Evolutionary conservation across 192 early-diverging fungal species (phyloP).

Genomic region (Mortierella alpina): DNA sequence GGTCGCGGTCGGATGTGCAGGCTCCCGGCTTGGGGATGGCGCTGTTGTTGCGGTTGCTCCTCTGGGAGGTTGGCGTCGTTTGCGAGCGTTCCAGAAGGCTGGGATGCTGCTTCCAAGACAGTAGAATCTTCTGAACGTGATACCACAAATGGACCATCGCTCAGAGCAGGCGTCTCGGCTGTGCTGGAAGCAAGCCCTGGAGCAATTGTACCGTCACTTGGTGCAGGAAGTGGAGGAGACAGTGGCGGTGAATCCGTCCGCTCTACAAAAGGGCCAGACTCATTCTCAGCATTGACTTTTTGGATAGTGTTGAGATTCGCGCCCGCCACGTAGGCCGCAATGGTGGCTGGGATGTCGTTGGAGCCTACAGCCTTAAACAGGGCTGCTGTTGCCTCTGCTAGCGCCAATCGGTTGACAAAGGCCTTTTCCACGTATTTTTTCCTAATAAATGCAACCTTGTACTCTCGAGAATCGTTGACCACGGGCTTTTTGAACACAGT

Average conservation of each 20-base stretch:
- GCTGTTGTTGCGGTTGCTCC: background rate
- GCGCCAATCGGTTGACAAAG: constrained; percentile 49
- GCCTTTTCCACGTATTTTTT: constrained; percentile 66
- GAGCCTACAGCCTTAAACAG: constrained; percentile 55
- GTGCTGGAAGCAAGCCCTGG: background rate
- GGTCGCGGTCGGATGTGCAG: constrained; percentile 26
- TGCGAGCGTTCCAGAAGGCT: constrained; percentile 4
- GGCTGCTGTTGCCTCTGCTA: constrained; percentile 29
- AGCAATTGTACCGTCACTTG: background rate
- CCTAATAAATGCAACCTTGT: constrained; percentile 66
- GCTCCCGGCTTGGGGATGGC: background rate
- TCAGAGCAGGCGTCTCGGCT: background rate
- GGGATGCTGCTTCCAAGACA: constrained; percentile 25
- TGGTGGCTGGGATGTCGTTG: constrained; percentile 55
- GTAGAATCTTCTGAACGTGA: constrained; percentile 1
- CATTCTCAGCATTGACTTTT: constrained; percentile 11
- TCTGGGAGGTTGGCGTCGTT: background rate
- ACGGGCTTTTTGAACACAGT: constrained; percentile 52
- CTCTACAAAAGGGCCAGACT: constrained; percentile 24
- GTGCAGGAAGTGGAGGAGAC: constrained; percentile 11
- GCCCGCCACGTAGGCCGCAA: constrained; percentile 52
- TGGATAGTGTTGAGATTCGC: constrained; percentile 58
- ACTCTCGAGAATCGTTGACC: constrained; percentile 59
- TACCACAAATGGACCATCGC: background rate
- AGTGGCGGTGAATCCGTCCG: background rate